A percentile compares a stretch with the other conserved stretches of the same genome.
phyloP scores from a whole-genome alignment of 345 rosid genomes.

The rapeseed (Brassica napus) region DNA sequence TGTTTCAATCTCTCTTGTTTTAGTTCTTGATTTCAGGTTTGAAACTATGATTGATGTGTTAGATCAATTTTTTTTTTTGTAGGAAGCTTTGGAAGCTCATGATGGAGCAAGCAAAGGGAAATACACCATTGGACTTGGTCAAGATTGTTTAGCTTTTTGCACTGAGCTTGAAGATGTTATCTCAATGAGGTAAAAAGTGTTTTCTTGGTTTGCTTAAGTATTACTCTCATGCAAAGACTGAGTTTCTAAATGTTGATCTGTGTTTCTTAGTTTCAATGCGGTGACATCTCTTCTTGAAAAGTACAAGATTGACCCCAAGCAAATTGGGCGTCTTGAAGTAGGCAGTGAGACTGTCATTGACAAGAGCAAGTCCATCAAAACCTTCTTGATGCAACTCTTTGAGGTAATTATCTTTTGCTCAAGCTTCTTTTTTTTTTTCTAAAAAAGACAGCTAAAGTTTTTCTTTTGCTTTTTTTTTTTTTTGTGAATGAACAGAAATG shows the following conservation, averaged over 20 bases:
- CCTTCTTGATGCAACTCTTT: constrained; percentile 96
- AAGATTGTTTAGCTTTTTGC: constrained; percentile 96
- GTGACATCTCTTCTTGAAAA: constrained; percentile 90
- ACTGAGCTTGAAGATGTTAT: constrained; percentile 98
- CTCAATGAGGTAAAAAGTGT: constrained; percentile 76
- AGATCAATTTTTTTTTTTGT: neutral
- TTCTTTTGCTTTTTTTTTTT: neutral
- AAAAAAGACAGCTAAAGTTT: neutral
- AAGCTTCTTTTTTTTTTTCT: neutral
- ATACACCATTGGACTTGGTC: constrained; percentile 98
- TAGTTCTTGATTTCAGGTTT: neutral
- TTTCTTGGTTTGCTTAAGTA: neutral
- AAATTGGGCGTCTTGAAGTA: constrained; percentile 95
- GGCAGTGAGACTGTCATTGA: constrained; percentile 99
- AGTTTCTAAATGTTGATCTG: neutral
- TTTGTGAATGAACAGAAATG: constrained; percentile 60
- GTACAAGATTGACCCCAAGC: constrained; percentile 86
- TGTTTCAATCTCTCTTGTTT: constrained; percentile 1
- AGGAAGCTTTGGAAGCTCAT: constrained; percentile 94
- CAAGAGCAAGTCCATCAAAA: constrained; percentile 98
- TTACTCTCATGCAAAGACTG: constrained; percentile 4
- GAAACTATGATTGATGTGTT: neutral
- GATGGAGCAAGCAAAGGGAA: constrained; percentile 98
- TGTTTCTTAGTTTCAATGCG: constrained; percentile 74
- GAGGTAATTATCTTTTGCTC: constrained; percentile 57